Evolutionary conservation across 169 alveolate species (phyloP), one percentile per base, ranked within the genome.

Genomic region (Cryptosporidium muris): DNA sequence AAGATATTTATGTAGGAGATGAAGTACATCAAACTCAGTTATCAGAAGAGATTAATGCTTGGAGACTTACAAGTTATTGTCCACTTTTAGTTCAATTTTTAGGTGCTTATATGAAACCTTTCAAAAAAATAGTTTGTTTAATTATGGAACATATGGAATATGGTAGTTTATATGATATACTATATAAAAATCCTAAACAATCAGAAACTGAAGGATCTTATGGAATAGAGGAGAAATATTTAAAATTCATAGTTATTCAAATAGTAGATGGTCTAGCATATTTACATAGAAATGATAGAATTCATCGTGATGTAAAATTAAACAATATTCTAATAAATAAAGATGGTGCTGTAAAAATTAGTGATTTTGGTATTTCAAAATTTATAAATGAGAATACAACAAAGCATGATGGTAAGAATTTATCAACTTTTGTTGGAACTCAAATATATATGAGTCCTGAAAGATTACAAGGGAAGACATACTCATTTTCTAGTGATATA

Each of bases 361-460:
- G 89, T 64, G 89, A 81, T 53, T 81, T 81, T 51, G 89, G 89
- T 4, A 60, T 81, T 63, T 67, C 90, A 74, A 74, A 74, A 51
- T 48, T 74, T 9, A 74, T 74, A 58, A 68, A 74, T 40, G 56
- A 74, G 54, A 74, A 54, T 48, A 58, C 51, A 16, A 38, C 85
- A 5, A 74, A 74, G 60, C 74, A 54, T 36, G 52, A 62, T 4
- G 60, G 48, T 49, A 74, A 74, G 40, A 74, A 74, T 47, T 52
- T 74, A n/a, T 74, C 85, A 43, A 74, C 85, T 47, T 92, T 89
- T 82, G 95, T 94, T 1, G 97, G 97, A 25, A 94, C 97, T 12
- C 81, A 82, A 62, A 88, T 88, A 56, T 92, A 92, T 56, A 92
- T 94, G 95, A 91, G 94, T 47, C 97, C 97, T 65, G 97, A 94